Evolutionary conservation across 2,329 filamentous ascomycete species (phyloP), one percentile per base, ranked within the genome.

Genomic region (Diaporthe australafricana): DNA sequence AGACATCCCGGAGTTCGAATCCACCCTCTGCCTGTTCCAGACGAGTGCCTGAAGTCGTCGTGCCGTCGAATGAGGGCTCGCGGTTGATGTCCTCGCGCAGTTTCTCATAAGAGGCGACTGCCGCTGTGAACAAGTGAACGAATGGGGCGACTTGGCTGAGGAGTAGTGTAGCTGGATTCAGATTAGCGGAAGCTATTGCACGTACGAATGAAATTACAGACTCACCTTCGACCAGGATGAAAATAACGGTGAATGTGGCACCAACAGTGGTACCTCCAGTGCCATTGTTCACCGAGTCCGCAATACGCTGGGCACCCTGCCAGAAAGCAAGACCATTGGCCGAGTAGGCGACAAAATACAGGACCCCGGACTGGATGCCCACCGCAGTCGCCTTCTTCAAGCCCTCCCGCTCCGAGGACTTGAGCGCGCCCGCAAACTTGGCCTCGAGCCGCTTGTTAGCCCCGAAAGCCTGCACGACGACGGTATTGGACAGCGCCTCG

Each of bases 271-370:
- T 83, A 3, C 83, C 84, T 11, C 80, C 71, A 78, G 78, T 72
- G 71, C 78, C 63, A 27, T 72, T 25, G 2, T 79, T 78, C 47
- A 78, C 75, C 0, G 76, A 75, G 11, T 79, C 75, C 2, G 79
- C 79, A 47, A 81, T 80, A 72, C 69, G 45, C 52, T 80, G 83
- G 74, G 88, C 90, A 55, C 90, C 91, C 78, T 91, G 87, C 89
- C 89, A 93, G 76, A 92, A 92, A 0, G 90, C 90, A 14, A 92
- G 80, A 9, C 87, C 90, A 76, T 91, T 92, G 6, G 89, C 89
- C 2, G 88, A 84, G 75, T 91, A 92, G 3, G 90, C 89, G 71
- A 92, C 86, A 75, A 92, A 92, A 77, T 91, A 92, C 22, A 92
- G 79, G n/a, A 89, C 77, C n/a, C 90, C 90, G 9, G 88, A 84